phyloP scores from a whole-genome alignment of 768 basidiomycete species.

The Rhizopogon vulgaris region DNA sequence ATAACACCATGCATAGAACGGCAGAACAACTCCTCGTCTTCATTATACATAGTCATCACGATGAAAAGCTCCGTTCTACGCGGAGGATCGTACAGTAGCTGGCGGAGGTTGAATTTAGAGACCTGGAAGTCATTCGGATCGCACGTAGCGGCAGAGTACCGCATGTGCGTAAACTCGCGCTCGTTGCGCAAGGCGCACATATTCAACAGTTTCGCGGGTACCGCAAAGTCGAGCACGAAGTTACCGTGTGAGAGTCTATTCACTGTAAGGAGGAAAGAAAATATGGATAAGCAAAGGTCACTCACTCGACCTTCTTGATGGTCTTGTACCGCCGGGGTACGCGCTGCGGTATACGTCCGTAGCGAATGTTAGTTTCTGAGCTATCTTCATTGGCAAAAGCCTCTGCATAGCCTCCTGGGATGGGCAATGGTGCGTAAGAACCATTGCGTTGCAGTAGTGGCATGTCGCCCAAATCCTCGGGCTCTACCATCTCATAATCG shows the following conservation, averaged over 20 bases:
- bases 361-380: slow-evolving; percentile 62
- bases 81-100: slow-evolving; percentile 87
- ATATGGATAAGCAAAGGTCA: slow-evolving; percentile 9
- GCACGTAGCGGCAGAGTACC: slow-evolving; percentile 92
- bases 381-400: slow-evolving; percentile 24
- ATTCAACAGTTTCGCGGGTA: slow-evolving; percentile 86
- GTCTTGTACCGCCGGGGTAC: slow-evolving; percentile 90
- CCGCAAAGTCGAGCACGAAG: slow-evolving; percentile 84
- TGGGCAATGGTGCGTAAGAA: slow-evolving; percentile 26
- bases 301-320: slow-evolving; percentile 83
- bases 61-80: slow-evolving; percentile 92
- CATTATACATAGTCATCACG: slow-evolving; percentile 98
- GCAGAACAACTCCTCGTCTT: slow-evolving; percentile 85
- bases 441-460: slow-evolving; percentile 52
- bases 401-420: slow-evolving; percentile 39
- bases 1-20: slow-evolving; percentile 95
- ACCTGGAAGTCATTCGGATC: slow-evolving; percentile 91
- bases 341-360: slow-evolving; percentile 87
- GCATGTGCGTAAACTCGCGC: slow-evolving; percentile 92
- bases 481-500: slow-evolving; percentile 35
- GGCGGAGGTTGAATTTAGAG: slow-evolving; percentile 79
- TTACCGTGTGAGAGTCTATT: slow-evolving; percentile 83
- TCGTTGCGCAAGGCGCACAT: slow-evolving; percentile 73
- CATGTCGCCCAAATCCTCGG: slow-evolving; percentile 51
- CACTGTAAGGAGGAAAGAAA: not conserved